Conservation (phyloP, 2,329 filamentous ascomycete genomes). For the Lecanoromycetidae sp. region DNA sequence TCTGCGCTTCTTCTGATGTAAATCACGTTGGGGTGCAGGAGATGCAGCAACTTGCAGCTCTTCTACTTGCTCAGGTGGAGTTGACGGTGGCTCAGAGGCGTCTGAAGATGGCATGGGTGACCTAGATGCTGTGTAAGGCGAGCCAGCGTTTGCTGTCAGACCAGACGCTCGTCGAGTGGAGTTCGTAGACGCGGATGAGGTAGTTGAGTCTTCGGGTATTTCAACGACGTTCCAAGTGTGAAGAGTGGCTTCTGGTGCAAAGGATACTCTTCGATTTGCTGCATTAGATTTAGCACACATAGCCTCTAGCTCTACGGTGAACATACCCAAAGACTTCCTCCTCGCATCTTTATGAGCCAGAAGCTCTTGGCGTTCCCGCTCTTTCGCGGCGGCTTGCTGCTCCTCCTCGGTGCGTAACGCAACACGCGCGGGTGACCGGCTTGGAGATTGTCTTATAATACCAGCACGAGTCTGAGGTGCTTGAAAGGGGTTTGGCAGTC, state of each 20-base stretch:
- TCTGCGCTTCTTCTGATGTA: slow-evolving; percentile 42
- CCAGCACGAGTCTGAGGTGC: not conserved
- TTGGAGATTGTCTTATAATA: slow-evolving; percentile 28
- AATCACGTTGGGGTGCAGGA: slow-evolving; percentile 52
- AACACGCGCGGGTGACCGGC: slow-evolving; percentile 38
- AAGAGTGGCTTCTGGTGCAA: slow-evolving; percentile 90
- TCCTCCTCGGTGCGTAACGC: slow-evolving; percentile 58
- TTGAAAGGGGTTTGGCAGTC: slow-evolving; percentile 36
- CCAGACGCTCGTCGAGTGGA: slow-evolving; percentile 62
- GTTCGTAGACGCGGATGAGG: slow-evolving; percentile 59
- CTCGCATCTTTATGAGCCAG: slow-evolving; percentile 71
- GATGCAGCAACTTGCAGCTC: slow-evolving; percentile 47
- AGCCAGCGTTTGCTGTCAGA: slow-evolving; percentile 30
- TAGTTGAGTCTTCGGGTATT: slow-evolving; percentile 74
- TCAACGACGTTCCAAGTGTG: slow-evolving; percentile 96
- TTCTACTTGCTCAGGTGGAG: slow-evolving; percentile 48
- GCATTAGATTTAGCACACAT: no score
- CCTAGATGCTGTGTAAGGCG: slow-evolving; percentile 20
- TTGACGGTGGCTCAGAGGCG: slow-evolving; percentile 47
- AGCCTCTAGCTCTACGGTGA: no score
- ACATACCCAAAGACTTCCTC: slow-evolving; percentile 67
- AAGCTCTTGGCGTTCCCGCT: slow-evolving; percentile 50
- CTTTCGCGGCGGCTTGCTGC: slow-evolving; percentile 55
- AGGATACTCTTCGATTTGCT: slow-evolving; percentile 85
- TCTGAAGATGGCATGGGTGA: slow-evolving; percentile 32